Percentiles rank a stretch among this genome's conserved stretches.
Conservation (phyloP, 1,284 basidiomycete genomes). For the Apiotrichum siamense region DNA sequence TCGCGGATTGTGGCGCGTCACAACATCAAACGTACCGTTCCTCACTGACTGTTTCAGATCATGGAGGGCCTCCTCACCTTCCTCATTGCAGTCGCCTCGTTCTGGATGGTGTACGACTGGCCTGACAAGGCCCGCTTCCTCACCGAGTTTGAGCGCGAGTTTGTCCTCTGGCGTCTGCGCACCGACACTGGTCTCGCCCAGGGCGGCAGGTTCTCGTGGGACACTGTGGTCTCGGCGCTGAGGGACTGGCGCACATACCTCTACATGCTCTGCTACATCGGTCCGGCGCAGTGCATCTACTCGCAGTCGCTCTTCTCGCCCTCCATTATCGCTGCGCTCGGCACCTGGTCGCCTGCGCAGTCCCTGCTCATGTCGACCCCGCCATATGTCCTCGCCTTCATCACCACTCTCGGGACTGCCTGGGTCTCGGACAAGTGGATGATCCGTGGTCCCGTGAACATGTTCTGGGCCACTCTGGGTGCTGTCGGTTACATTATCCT, state of each 20-base stretch:
- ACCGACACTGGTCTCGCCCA: constrained; percentile 44
- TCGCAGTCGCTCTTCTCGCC: constrained; percentile 47
- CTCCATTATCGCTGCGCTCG: constrained; percentile 47
- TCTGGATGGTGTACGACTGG: constrained; percentile 49
- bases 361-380: constrained; percentile 47
- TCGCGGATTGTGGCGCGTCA: no score
- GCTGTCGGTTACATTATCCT: constrained; percentile 46
- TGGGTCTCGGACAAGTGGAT: constrained; percentile 43
- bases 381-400: constrained; percentile 50
- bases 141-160: constrained; percentile 42
- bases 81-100: constrained; percentile 37
- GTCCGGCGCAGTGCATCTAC: constrained; percentile 46
- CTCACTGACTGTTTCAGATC: constrained; percentile 18
- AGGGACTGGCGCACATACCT: constrained; percentile 44
- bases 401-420: constrained; percentile 48
- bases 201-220: constrained; percentile 35
- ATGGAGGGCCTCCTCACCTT: constrained; percentile 48
- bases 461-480: constrained; percentile 47
- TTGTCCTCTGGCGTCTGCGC: constrained; percentile 43
- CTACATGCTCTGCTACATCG: constrained; percentile 46
- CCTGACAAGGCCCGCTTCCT: constrained; percentile 48
- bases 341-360: constrained; percentile 42
- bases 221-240: constrained; percentile 21
- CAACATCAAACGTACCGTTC: no score
- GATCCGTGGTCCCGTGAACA: constrained; percentile 46